These are phyloP conservation scores for Terana coerulea DNA, from an alignment of 768 basidiomycete genomes.

Conservation along the genomic window DNA sequence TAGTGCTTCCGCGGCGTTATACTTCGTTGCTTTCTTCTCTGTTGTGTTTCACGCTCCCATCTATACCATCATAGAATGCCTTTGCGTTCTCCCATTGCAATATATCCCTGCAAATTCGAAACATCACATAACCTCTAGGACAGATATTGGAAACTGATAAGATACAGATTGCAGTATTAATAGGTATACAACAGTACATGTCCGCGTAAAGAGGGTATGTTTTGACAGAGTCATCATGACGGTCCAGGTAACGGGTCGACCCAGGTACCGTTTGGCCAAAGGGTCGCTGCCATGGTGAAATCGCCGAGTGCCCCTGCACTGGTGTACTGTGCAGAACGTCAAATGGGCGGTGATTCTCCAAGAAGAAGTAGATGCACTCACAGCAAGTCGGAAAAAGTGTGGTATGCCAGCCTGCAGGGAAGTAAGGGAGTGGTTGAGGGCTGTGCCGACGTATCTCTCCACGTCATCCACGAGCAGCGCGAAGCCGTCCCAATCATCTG, in stretches of 20 bases:
- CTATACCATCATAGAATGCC: no score
- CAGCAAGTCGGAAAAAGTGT: slow-evolving; percentile 79
- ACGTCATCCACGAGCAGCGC: slow-evolving; percentile 84
- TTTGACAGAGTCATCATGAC: slow-evolving; percentile 30
- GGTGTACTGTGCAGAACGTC: slow-evolving; percentile 38
- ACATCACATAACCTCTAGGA: no score
- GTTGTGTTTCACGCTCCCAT: not conserved
- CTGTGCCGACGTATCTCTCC: slow-evolving; percentile 66
- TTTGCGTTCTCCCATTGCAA: not conserved
- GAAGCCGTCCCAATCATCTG: slow-evolving; percentile 68
- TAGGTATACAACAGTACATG: not conserved
- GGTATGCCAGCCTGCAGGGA: slow-evolving; percentile 55
- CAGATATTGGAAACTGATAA: no score
- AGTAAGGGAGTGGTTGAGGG: slow-evolving; percentile 67
- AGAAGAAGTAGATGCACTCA: slow-evolving; percentile 35
- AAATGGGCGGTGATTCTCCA: slow-evolving; percentile 4
- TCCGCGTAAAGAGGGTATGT: not conserved
- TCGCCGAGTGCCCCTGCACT: slow-evolving; percentile 52
- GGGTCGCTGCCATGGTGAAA: slow-evolving; percentile 74
- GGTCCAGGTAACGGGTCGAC: slow-evolving; percentile 68
- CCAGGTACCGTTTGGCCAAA: slow-evolving; percentile 84
- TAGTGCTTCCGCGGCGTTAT: no score
- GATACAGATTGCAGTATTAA: no score
- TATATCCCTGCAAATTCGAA: no score
- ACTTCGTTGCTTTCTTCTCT: not conserved